A percentile compares a stretch with the other conserved stretches of the same genome.
phyloP scores from a whole-genome alignment of 495 filamentous ascomycete species.

The Aspergillus indologenus region DNA sequence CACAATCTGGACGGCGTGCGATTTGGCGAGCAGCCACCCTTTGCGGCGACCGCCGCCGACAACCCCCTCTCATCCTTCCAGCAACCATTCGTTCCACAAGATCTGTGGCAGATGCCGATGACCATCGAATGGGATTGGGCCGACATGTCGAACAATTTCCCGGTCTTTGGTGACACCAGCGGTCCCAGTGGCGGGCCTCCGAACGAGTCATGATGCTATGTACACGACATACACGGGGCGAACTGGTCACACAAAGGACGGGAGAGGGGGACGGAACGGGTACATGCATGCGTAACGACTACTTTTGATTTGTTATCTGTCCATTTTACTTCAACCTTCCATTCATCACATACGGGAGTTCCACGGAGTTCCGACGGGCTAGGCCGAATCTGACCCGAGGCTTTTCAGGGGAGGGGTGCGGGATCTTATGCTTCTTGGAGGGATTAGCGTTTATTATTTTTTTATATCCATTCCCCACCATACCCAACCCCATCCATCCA shows the following conservation, averaged over 20 bases:
- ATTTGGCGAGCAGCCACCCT: slow-evolving; percentile 44
- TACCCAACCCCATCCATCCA: no score
- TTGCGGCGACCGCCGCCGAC: slow-evolving; percentile 37
- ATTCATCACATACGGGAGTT: background rate
- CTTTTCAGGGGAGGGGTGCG: background rate
- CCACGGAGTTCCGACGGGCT: background rate
- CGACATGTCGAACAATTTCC: slow-evolving; percentile 63
- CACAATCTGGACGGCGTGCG: slow-evolving; percentile 34
- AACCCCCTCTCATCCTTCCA: slow-evolving; percentile 60
- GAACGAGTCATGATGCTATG: slow-evolving; percentile 21
- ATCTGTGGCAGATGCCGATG: slow-evolving; percentile 95
- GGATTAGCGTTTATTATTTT: background rate
- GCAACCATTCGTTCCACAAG: slow-evolving; percentile 93
- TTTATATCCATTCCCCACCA: background rate
- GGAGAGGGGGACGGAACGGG: background rate
- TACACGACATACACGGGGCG: background rate
- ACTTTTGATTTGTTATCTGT: background rate
- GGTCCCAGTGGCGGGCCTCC: slow-evolving; percentile 20
- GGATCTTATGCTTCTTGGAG: no score
- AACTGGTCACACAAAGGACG: background rate
- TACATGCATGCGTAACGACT: background rate
- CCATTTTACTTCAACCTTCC: background rate
- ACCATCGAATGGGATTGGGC: slow-evolving; percentile 99
- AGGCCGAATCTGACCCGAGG: background rate
- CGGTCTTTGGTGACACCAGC: slow-evolving; percentile 32